Conservation (phyloP, 2,329 filamentous ascomycete species). For the Aspergillus amoenus region DNA sequence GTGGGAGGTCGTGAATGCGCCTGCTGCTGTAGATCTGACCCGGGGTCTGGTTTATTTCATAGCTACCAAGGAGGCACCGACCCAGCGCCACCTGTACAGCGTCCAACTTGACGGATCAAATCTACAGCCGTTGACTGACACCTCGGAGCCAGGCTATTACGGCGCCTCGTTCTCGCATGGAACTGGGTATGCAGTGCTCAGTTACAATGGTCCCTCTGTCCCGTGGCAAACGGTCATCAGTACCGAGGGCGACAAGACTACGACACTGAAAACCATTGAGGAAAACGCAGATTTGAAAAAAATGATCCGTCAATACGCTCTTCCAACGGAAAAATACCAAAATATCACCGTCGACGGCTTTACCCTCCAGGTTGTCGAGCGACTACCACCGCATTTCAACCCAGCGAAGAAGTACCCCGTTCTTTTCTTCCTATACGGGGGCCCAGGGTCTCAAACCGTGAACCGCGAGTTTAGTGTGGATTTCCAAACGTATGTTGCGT, state of each 20-base stretch:
- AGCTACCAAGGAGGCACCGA: conserved; percentile 80
- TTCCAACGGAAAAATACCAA: conserved; percentile 79
- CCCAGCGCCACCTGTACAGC: conserved; percentile 87
- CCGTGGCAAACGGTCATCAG: conserved; percentile 90
- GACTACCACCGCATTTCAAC: conserved; percentile 85
- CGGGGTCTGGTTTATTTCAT: conserved; percentile 90
- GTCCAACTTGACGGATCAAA: conserved; percentile 79
- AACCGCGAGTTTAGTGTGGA: conserved; percentile 77
- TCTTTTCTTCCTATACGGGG: conserved; percentile 91
- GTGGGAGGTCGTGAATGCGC: conserved; percentile 89
- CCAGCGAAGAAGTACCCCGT: conserved; percentile 84
- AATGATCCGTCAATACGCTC: conserved; percentile 71
- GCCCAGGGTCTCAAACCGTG: conserved; percentile 89
- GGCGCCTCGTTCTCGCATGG: conserved; percentile 78
- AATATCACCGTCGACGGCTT: conserved; percentile 82
- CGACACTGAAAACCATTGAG: conserved; percentile 72
- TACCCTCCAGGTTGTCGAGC: conserved; percentile 72
- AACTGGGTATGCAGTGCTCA: conserved; percentile 79
- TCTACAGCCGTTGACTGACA: conserved; percentile 72
- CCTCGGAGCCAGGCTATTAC: conserved; percentile 73
- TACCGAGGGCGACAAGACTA: conserved; percentile 66
- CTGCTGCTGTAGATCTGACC: conserved; percentile 78
- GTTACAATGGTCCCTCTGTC: conserved; percentile 78
- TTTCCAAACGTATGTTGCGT: conserved; percentile 87
- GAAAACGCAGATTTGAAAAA: conserved; percentile 70